These are phyloP conservation scores for Stropharia rugosoannulata DNA, from an alignment of 768 basidiomycete species.

Conservation along the genomic window DNA sequence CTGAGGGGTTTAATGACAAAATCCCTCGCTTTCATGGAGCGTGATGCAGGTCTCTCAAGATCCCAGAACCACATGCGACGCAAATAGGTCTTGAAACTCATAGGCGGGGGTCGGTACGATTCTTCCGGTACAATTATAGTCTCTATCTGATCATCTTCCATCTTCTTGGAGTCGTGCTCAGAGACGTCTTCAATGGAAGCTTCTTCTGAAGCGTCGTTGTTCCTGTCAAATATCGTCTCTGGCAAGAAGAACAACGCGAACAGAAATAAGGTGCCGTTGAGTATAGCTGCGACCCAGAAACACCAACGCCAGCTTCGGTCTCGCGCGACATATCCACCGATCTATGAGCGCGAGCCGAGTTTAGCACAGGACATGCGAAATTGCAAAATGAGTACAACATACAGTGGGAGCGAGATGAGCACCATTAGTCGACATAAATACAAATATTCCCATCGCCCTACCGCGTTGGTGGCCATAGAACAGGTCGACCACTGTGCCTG, in stretches of 20 bases:
- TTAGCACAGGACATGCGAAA: not conserved
- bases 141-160: slow-evolving; percentile 11
- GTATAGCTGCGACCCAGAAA: slow-evolving; percentile 41
- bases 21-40: slow-evolving; percentile 24
- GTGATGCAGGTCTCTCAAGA: slow-evolving; percentile 24
- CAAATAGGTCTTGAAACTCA: slow-evolving; percentile 22
- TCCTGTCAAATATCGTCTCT: slow-evolving; percentile 39
- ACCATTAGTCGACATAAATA: slow-evolving; percentile 39
- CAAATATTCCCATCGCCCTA: slow-evolving; percentile 42
- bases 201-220: slow-evolving; percentile 13
- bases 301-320: slow-evolving; percentile 40
- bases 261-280: slow-evolving; percentile 35
- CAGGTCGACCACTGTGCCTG: slow-evolving; percentile 37
- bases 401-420: slow-evolving; percentile 42
- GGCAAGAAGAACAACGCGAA: slow-evolving; percentile 39
- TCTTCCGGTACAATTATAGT: not conserved
- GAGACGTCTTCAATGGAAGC: slow-evolving; percentile 3
- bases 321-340: slow-evolving; percentile 37
- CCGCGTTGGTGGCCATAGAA: slow-evolving; percentile 38
- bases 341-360: slow-evolving; percentile 13
- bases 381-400: slow-evolving; percentile 10
- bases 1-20: slow-evolving; percentile 34
- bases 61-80: slow-evolving; percentile 31
- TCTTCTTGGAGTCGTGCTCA: slow-evolving; percentile 1
- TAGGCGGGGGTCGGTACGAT: slow-evolving; percentile 23